These are phyloP conservation scores for Colletotrichum sublineola DNA, from an alignment of 2,329 filamentous ascomycete genomes.

Conservation along the genomic window DNA sequence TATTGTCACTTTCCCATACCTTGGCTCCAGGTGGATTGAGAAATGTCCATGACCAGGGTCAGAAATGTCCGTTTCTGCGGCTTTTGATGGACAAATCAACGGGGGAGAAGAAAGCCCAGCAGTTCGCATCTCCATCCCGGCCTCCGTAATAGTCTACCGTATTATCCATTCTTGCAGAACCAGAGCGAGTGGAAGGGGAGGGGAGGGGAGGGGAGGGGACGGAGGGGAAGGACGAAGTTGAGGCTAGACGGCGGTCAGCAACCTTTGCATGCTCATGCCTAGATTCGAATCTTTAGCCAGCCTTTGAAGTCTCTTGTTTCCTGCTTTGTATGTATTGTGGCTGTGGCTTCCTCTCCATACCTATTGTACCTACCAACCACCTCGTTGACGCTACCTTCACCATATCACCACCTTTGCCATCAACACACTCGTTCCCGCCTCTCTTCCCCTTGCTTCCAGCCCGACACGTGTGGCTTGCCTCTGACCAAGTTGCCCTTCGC, in stretches of 20 bases:
- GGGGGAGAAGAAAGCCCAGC: not conserved
- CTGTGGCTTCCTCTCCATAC: not conserved
- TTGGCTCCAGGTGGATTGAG: constrained; percentile 2
- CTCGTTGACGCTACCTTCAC: constrained; percentile 2
- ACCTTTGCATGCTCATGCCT: not conserved
- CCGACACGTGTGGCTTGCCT: constrained; percentile 22
- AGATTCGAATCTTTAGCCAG: not conserved
- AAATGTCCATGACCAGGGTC: constrained; percentile 12
- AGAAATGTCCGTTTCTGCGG: not conserved
- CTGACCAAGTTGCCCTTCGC: not conserved
- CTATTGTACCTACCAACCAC: not conserved
- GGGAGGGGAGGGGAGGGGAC: not conserved
- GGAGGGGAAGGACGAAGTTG: not conserved
- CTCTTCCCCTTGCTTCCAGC: not conserved
- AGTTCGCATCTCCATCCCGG: not conserved
- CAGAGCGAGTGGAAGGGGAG: not conserved
- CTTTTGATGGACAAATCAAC: constrained; percentile 12
- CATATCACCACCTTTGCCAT: constrained; percentile 10
- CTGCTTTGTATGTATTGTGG: not conserved
- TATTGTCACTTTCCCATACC: constrained; percentile 3
- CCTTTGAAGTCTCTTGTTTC: not conserved
- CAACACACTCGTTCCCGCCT: constrained; percentile 18
- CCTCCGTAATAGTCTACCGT: not conserved
- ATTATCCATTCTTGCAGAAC: not conserved
- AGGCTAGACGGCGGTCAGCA: too few species aligned